A percentile compares a stretch with the other conserved stretches of the same genome.
phyloP scores from a whole-genome alignment of 2,329 filamentous ascomycete genomes.

The Byssochlamys sp. region DNA sequence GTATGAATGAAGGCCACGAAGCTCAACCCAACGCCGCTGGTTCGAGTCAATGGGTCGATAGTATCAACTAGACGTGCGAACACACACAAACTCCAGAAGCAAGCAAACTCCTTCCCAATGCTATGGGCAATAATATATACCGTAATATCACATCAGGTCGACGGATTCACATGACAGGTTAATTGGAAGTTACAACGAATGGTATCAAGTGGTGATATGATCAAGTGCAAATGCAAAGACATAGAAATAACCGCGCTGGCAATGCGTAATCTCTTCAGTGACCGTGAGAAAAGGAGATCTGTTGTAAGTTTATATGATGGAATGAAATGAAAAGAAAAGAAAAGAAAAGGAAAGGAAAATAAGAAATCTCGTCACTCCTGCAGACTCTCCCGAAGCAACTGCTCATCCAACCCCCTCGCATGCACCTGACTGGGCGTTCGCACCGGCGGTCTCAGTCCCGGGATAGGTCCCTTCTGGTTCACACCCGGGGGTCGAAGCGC shows the following conservation, averaged over 20 bases:
- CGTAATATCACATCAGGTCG: neutral
- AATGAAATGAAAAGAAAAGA: conserved; percentile 1
- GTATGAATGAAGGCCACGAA: no score
- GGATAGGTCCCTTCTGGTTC: conserved; percentile 66
- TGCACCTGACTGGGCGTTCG: conserved; percentile 48
- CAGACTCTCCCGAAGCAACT: conserved; percentile 53
- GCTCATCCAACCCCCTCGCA: conserved; percentile 49
- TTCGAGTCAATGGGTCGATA: neutral
- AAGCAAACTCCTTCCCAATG: neutral
- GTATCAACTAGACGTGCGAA: neutral
- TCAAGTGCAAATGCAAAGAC: neutral
- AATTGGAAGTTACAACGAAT: neutral
- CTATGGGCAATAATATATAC: neutral
- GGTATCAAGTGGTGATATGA: neutral
- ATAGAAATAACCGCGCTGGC: neutral
- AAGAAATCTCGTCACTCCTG: conserved; percentile 19
- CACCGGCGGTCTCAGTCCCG: conserved; percentile 56
- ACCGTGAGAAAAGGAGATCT: neutral
- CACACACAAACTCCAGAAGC: neutral
- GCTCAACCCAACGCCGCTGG: neutral
- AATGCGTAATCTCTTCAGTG: neutral
- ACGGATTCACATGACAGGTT: neutral
- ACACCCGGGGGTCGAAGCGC: conserved; percentile 55
- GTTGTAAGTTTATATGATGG: neutral
- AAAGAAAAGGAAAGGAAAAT: conserved; percentile 1